These are phyloP conservation scores for Spergularia azorica DNA, from an alignment of 179 eudicot genomes.

Conservation along the genomic window DNA sequence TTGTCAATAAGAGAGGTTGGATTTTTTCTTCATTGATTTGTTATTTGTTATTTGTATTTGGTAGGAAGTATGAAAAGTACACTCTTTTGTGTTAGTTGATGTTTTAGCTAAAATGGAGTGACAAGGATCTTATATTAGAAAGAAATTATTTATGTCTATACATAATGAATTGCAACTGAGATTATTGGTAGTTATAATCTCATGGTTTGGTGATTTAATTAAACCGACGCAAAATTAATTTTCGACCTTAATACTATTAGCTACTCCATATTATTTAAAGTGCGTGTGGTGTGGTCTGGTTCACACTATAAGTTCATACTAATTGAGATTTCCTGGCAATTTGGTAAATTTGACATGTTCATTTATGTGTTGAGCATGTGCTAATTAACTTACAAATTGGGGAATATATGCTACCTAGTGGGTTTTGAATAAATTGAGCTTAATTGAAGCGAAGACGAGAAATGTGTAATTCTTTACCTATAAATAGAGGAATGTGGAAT, in stretches of 20 bases:
- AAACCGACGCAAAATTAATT: neutral
- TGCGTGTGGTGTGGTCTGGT: neutral
- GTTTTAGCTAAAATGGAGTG: too few relatives aligned
- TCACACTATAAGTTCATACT: neutral
- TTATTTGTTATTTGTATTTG: neutral
- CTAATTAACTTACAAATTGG: neutral
- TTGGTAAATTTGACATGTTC: neutral
- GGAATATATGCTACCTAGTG: neutral
- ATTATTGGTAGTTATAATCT: too few relatives aligned
- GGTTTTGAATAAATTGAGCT: too few relatives aligned
- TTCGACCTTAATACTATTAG: neutral
- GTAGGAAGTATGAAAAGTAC: conserved; percentile 10
- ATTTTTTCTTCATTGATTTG: neutral
- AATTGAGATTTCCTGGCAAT: neutral
- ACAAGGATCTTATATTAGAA: too few relatives aligned
- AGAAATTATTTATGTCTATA: too few relatives aligned
- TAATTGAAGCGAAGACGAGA: too few relatives aligned
- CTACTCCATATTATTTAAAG: neutral
- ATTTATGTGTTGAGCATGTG: neutral
- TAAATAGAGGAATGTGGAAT: too few relatives aligned
- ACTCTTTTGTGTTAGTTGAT: neutral
- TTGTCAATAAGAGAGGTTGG: conserved; percentile 27
- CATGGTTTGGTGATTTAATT: too few relatives aligned
- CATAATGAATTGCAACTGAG: too few relatives aligned
- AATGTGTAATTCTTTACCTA: too few relatives aligned